These are phyloP conservation scores for Drosera capensis DNA, from an alignment of 148 eudicot genomes.

Conservation along the genomic window DNA sequence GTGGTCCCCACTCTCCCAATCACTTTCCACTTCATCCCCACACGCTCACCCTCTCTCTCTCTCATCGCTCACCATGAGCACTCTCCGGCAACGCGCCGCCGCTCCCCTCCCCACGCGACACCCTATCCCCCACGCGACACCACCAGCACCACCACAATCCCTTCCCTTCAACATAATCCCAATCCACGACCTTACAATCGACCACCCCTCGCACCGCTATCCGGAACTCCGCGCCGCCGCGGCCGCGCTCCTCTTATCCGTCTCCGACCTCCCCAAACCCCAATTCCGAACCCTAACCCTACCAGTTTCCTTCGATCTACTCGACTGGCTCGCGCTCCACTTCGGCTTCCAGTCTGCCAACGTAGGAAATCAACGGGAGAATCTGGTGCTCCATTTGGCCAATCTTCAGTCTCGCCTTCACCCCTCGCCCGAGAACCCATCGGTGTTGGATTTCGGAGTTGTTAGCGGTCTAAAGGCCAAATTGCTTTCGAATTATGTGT, in stretches of 20 bases:
- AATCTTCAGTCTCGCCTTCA: conserved; percentile 64
- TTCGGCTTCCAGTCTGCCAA: conserved; percentile 80
- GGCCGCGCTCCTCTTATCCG: conserved; percentile 39
- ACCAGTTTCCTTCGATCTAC: conserved; percentile 42
- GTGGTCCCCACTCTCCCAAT: too few species aligned
- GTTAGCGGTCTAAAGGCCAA: conserved; percentile 45
- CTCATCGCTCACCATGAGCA: too few species aligned
- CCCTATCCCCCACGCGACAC: conserved; percentile 5
- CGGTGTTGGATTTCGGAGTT: conserved; percentile 30
- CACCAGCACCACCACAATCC: conserved; percentile 7
- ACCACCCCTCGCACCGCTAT: conserved; percentile 72
- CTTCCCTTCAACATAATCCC: conserved; percentile 66
- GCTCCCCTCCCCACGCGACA: conserved; percentile 3
- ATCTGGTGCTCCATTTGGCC: conserved; percentile 69
- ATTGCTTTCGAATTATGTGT: conserved; percentile 39
- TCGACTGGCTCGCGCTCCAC: conserved; percentile 68
- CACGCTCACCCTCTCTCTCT: too few species aligned
- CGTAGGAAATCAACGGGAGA: conserved; percentile 81
- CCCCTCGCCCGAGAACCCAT: conserved; percentile 36
- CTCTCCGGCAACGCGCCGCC: conserved; percentile 49
- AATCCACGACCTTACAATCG: conserved; percentile 45
- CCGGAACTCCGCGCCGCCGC: conserved; percentile 86
- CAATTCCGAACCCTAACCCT: conserved; percentile 42
- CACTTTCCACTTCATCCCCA: too few species aligned
- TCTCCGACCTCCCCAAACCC: conserved; percentile 58